Evolutionary conservation across 192 early-diverging fungal genomes (phyloP), one percentile per base, ranked within the genome.

Genomic region (Coemansia asiatica): DNA sequence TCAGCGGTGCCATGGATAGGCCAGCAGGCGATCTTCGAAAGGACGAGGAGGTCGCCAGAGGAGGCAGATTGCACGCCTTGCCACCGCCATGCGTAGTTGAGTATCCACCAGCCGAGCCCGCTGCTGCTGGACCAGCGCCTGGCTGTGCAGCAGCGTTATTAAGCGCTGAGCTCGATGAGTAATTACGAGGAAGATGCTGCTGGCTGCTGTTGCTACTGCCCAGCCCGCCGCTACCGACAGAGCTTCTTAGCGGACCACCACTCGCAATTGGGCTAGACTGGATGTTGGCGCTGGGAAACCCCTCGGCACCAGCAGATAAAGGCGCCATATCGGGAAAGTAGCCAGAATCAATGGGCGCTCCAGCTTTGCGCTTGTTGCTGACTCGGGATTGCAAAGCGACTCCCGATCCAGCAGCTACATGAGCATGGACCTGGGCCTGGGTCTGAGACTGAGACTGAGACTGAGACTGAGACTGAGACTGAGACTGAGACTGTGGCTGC

Each of bases 31-130:
- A 31, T 5, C 31, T n/a, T 31, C 61, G 64, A 26, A 63, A 51
- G 15, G 49, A 21, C 6, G 71, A 63, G 27, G 69, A 56, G 0
- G 56, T 13, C 40, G 10, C 40, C 12, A 75, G 63, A 16, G 72
- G 64, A 36, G 72, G 78, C 78, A 75, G 50, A 25, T 80, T 74
- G 63, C 62, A 68, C 6, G 61, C 73, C 36, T 71, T 80, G 72
- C 36, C 49, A 44, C 57, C 53, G 25, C 33, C 63, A 28, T 67
- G 57, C 18, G 62, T 51, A 6, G 72, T 61, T 35, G 68, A 55
- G 33, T 68, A 69, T 23, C 72, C 72, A 2, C n/a, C n/a, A n/a
- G n/a, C n/a, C n/a, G n/a, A n/a, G n/a, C 44, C 22, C 29, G 51
- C 10, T 2, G 60, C 40, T 5, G 22, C 13, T 18, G 55, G 27